Evolutionary conservation across 2,329 filamentous ascomycete genomes (phyloP), one percentile per base, ranked within the genome.

Genomic region (Paracoccidioides brasiliensis): DNA sequence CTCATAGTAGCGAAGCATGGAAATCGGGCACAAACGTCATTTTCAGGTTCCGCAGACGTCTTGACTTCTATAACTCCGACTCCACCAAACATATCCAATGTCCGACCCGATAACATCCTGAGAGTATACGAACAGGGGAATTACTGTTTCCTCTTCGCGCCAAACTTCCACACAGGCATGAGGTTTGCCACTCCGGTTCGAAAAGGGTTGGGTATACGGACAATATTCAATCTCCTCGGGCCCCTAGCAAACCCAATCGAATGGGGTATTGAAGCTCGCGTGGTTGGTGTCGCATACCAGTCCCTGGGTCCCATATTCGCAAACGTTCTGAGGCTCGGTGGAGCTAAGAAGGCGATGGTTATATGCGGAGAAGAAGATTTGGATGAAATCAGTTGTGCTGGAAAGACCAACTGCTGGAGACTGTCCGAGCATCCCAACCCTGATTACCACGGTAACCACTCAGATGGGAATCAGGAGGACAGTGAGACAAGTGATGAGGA

Each of bases 141-240:
- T 74, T 98, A 97, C 74, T 86, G 86, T 60, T 98, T 98, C 73
- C 80, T 98, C 35, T 97, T 93, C 67, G 93, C 93, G 0, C 91
- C 93, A 42, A 87, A 93, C 62, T 98, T 96, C 78, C 93, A 98
- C 73, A 89, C 90, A 0, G 91, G 90, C 50, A 96, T 97, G 85
- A 85, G 83, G 68, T 85, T 90, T 69, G 90, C 93, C 42, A 89
- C 90, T 4, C 82, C 85, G 1, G 84, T 96, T 60, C 85, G 93
- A 59, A 87, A 83, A 66, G 86, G 94, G 68, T 81, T 98, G 28
- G 91, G 91, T 57, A 91, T 93, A 79, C 83, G 93, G 64, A 98
- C 93, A 1, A 91, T 98, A 62, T 98, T 98, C 82, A 98, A 98
- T 72, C 81, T 98, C 14, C 80, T 98, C 52, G 93, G 93, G 0